These are phyloP conservation scores for Trichoderma sp. DNA, from an alignment of 2,329 filamentous ascomycete genomes.

Conservation along the genomic window DNA sequence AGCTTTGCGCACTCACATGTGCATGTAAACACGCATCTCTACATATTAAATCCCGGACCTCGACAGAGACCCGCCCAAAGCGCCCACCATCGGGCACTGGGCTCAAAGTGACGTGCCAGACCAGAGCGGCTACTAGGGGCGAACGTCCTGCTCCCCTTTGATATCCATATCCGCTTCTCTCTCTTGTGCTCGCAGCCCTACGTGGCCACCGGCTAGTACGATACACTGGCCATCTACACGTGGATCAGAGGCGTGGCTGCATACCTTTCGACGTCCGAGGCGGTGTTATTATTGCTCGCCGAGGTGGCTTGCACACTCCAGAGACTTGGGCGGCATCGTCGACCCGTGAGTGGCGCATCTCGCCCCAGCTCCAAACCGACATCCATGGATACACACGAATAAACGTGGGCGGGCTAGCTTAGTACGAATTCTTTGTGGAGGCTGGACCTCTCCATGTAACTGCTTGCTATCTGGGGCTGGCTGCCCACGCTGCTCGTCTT, in stretches of 20 bases:
- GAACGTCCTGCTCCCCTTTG: background rate
- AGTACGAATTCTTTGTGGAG: conserved; percentile 18
- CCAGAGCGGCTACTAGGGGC: background rate
- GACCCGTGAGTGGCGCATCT: conserved; percentile 21
- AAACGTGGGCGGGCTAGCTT: conserved; percentile 19
- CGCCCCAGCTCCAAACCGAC: conserved; percentile 14
- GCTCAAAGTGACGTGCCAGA: conserved; percentile 7
- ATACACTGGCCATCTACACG: conserved; percentile 1
- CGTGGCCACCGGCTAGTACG: background rate
- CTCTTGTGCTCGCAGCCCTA: conserved; percentile 2
- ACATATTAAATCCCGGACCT: conserved; percentile 10
- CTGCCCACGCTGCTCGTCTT: conserved; percentile 7
- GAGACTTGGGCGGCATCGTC: conserved; percentile 17
- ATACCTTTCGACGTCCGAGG: conserved; percentile 10
- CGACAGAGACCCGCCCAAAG: conserved; percentile 13
- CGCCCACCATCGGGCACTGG: conserved; percentile 16
- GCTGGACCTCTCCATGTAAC: conserved; percentile 16
- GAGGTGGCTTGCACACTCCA: conserved; percentile 17
- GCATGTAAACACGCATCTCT: conserved; percentile 6
- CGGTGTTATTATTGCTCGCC: conserved; percentile 15
- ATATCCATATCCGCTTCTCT: background rate
- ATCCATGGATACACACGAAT: conserved; percentile 18
- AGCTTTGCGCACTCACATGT: background rate
- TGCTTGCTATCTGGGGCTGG: conserved; percentile 19
- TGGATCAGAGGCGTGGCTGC: conserved; percentile 20